Evolutionary conservation across 2,329 filamentous ascomycete genomes (phyloP), one percentile per base, ranked within the genome.

Genomic region (Aspergillus pseudotamarii): DNA sequence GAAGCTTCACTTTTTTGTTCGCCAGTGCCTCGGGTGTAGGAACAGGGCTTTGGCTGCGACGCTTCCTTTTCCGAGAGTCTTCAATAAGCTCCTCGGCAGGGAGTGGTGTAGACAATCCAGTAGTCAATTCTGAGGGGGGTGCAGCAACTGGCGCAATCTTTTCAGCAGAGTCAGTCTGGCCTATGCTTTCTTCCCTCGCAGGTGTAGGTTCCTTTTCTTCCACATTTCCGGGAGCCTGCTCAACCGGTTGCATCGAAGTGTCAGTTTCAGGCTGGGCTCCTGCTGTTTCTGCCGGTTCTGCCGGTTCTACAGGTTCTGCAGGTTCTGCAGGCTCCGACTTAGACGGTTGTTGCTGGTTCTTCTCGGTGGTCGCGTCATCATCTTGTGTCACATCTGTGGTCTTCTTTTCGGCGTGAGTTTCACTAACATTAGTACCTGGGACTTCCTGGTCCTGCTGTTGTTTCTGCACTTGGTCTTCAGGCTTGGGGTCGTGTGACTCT

Each of bases 1-100:
- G 81, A 55, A 82, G 77, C 67, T 84, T 85, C 12, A 82, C 78
- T 64, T 85, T 87, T 73, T 90, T 90, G 57, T 79, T 80, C 51
- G 83, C 81, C 55, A 83, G 76, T 16, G 85, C 83, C 61, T 87
- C 82, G 28, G 81, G 78, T 11, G 81, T 83, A 10, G 85, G 85
- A 23, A 84, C 80, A 41, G 89, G 89, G 61, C 84, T 91, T 61
- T 83, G 81, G 50, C 88, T 91, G 69, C 88, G 84, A 69, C 88
- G 86, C 75, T 91, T 91, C 65, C 89, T 84, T 76, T 89, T 91
- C 69, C 86, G 86, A 46, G 80, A 80, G 68, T 89, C 87, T 65
- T 86, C 82, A 38, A 79, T 69, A 46, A 78, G 68, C 69, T 81
- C 79, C 66, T 76, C 74, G 30, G 67, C 57, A 6, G 72, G 72